Base-by-base conservation (phyloP, 2,329 filamentous ascomycete genomes). In the Fusarium brachygibbosum region DNA sequence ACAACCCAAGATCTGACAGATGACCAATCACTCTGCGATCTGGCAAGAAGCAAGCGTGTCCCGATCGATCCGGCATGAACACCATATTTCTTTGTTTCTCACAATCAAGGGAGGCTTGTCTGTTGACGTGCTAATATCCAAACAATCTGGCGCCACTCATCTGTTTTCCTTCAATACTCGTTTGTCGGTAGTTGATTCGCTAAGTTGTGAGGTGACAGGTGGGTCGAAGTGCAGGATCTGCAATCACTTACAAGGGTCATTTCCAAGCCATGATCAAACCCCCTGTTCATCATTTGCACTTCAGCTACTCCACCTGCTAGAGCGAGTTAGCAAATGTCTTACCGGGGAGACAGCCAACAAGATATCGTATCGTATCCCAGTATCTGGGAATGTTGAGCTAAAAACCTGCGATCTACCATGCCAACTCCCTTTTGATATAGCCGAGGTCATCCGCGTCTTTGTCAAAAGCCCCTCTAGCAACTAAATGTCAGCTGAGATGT, bases 171-270 rank as follows among this genome's bases (percentile, higher is more conserved):
- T 45, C 42, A 29, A 19, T 4, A 6, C 3, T 28, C 13, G 13
- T 5, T 37, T 16, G 6, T 16, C 12, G 16, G 17, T 16, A 16
- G 23, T 4, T 50, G 23, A 50, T 50, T 50, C 34, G 48, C 38
- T 38, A 12, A 10, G 8, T 5, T 16, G 32, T 13, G 32, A 50
- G n/a, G 48, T 38, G 48, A 50, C 48, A 50, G 48, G 48, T 50
- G 48, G 48, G 34, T 35, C 48, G 8, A 21, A 50, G 23, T 40
- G 32, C 34, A 50, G 32, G 48, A 50, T 50, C 48, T 50, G 34
- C 48, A 50, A 50, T 50, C 17, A 50, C 48, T 38, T 28, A 50
- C 48, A 50, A 50, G 48, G 48, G n/a, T 50, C 3, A 8, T 28
- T 13, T 29, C 1, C 25, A 38, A 35, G 17, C 34, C 48, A 50